phyloP scores from a whole-genome alignment of 441 rosid genomes.

The Euphorbia celastroides region DNA sequence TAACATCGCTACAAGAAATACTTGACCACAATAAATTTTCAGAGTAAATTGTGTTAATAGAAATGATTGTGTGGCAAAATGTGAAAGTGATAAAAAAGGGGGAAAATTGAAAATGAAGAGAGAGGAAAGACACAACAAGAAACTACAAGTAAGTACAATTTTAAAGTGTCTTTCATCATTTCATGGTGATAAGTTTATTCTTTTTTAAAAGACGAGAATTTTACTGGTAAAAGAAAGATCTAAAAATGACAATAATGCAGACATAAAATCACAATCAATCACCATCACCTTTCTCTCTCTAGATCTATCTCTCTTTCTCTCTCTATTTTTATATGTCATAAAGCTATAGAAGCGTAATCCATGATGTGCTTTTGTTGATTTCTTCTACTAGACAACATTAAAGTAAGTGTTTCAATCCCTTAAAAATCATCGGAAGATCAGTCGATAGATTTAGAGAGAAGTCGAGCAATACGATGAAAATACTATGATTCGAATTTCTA shows the following conservation, averaged over 20 bases:
- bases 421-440: not conserved
- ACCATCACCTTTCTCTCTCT: not conserved
- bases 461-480: too few species aligned
- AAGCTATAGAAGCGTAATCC: not conserved
- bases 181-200: slow-evolving; percentile 24
- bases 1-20: too few species aligned
- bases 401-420: not conserved
- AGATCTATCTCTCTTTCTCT: not conserved
- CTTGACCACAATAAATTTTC: too few species aligned
- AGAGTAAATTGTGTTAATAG: too few species aligned
- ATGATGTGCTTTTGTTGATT: not conserved
- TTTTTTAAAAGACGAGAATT: slow-evolving; percentile 23
- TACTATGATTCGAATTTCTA: too few species aligned
- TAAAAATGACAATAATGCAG: slow-evolving; percentile 2
- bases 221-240: slow-evolving; percentile 7
- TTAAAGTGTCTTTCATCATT: slow-evolving; percentile 30
- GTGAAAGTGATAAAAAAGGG: slow-evolving; percentile 16
- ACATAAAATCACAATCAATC: not conserved
- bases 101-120: not conserved
- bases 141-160: not conserved
- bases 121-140: not conserved
- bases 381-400: slow-evolving; percentile 11
- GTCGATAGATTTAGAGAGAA: too few species aligned
- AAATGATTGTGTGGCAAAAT: too few species aligned
- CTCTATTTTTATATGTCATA: not conserved